Evolutionary conservation across 176 grass and related monocot species (phyloP).

Genomic region (Puccinellia tenuiflora): DNA sequence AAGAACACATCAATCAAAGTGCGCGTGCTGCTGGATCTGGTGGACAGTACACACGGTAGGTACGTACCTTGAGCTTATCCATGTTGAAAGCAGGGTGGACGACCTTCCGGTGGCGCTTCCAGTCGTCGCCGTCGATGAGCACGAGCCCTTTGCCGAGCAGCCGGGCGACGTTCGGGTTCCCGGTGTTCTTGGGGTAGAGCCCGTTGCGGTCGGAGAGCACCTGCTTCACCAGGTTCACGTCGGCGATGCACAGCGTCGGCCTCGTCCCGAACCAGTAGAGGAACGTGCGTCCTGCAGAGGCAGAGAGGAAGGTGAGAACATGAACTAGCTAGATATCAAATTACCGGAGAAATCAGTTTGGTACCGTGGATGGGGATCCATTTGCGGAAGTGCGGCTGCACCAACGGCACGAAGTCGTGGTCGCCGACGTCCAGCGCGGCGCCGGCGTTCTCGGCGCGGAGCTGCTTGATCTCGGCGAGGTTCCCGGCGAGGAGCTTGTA

Average conservation of each 20-base stretch:
- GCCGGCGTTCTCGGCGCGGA: slow-evolving; percentile 6
- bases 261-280: slow-evolving; percentile 44
- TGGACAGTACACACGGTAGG: too few species aligned
- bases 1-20: too few species aligned
- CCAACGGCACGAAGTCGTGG: slow-evolving; percentile 47
- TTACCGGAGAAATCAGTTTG: too few species aligned
- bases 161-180: slow-evolving; percentile 5
- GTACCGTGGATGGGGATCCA: slow-evolving; percentile 47
- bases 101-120: slow-evolving; percentile 56
- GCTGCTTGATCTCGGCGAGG: slow-evolving; percentile 36
- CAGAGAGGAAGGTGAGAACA: too few species aligned
- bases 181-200: slow-evolving; percentile 29
- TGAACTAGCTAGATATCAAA: too few species aligned
- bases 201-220: neutral
- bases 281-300: slow-evolving; percentile 40
- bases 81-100: slow-evolving; percentile 46
- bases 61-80: slow-evolving; percentile 47
- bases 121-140: slow-evolving; percentile 41
- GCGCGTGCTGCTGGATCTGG: too few species aligned
- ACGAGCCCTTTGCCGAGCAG: slow-evolving; percentile 56
- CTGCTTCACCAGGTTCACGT: slow-evolving; percentile 21
- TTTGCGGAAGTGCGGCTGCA: slow-evolving; percentile 41
- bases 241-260: slow-evolving; percentile 33
- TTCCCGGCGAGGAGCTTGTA: slow-evolving; percentile 43
- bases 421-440: slow-evolving; percentile 3